Evolutionary conservation across 257 asterid species (phyloP).

Genomic region (Solanum arcanum): DNA sequence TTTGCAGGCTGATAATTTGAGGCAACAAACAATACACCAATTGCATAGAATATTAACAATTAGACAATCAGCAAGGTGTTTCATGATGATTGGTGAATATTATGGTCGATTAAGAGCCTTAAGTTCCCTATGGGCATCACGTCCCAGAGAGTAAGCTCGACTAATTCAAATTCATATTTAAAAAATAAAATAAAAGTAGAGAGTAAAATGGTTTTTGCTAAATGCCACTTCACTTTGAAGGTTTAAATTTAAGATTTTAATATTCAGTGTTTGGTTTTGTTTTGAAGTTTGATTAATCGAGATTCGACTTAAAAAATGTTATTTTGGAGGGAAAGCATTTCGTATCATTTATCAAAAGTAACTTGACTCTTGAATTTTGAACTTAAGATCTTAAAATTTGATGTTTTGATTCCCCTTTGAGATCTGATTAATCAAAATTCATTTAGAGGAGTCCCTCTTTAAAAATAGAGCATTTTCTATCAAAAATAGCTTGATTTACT

Average conservation of each 20-base stretch:
- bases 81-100: conserved; percentile 82
- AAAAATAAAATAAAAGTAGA: background rate
- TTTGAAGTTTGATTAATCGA: background rate
- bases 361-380: background rate
- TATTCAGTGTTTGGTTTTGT: background rate
- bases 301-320: background rate
- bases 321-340: background rate
- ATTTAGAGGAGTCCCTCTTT: background rate
- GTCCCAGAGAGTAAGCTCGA: conserved; percentile 68
- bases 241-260: background rate
- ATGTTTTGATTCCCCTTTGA: background rate
- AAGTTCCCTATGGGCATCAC: conserved; percentile 88
- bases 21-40: conserved; percentile 88
- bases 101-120: conserved; percentile 80
- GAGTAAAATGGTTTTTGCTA: background rate
- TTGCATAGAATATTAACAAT: conserved; percentile 60
- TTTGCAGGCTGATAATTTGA: conserved; percentile 76
- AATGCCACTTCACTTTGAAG: background rate
- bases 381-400: background rate
- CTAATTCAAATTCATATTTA: background rate
- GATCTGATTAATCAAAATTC: background rate
- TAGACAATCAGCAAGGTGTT: conserved; percentile 78
- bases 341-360: background rate
- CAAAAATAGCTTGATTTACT: background rate
- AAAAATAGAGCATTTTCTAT: background rate